Evolutionary conservation across 2,329 filamentous ascomycete species (phyloP).

Genomic region (Fusarium napiforme): DNA sequence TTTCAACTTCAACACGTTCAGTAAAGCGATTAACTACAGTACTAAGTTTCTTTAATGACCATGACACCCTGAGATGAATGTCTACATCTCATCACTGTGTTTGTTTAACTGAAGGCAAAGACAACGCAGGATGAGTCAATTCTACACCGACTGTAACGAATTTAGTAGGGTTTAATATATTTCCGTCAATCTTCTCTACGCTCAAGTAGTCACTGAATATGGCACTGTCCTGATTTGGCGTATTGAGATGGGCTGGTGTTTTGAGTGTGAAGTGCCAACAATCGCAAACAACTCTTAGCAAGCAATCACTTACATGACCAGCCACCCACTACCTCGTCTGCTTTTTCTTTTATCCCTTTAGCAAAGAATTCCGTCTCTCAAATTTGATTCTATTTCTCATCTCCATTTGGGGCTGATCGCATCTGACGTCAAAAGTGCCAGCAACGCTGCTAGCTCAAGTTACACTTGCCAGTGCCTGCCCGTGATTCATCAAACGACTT

Average conservation of each 20-base stretch:
- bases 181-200: rapidly evolving
- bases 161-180: rapidly evolving
- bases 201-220: too few relatives aligned
- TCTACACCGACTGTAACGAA: background rate
- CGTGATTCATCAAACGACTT: background rate
- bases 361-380: rapidly evolving
- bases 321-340: background rate
- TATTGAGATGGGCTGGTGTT: background rate
- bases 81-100: background rate
- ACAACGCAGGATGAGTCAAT: background rate
- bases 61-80: background rate
- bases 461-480: background rate
- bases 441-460: background rate
- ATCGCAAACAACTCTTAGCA: background rate
- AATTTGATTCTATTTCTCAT: background rate
- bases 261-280: background rate
- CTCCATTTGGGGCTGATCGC: too few relatives aligned
- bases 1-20: rapidly evolving
- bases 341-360: background rate
- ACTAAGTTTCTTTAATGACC: rapidly evolving
- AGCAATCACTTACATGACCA: background rate
- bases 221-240: background rate
- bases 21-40: rapidly evolving
- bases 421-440: background rate
- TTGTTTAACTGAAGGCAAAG: background rate